These are phyloP conservation scores for Metrosideros polymorpha DNA, from an alignment of 441 rosid species.

Conservation along the genomic window DNA sequence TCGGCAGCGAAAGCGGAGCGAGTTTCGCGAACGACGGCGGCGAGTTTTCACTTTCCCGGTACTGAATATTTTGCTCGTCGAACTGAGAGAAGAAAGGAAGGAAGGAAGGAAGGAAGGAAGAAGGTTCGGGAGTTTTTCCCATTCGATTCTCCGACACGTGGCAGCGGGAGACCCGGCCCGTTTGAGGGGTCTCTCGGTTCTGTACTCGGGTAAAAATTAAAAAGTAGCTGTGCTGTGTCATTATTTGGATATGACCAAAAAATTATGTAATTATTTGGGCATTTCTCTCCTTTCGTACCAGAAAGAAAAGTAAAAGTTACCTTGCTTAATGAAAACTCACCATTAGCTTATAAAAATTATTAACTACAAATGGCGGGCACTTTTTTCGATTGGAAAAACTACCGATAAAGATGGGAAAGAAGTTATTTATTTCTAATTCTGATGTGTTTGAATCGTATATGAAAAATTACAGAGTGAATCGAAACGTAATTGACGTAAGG, in stretches of 20 bases:
- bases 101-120: background rate
- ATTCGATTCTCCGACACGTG: background rate
- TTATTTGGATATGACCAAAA: no score
- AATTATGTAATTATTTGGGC: no score
- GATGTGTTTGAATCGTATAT: background rate
- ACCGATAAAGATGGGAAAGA: background rate
- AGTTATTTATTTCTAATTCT: background rate
- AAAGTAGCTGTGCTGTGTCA: background rate
- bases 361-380: background rate
- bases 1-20: background rate
- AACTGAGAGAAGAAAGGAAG: no score
- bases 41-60: background rate
- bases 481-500: accelerated
- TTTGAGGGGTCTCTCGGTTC: background rate
- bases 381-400: background rate
- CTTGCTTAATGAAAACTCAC: background rate
- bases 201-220: background rate
- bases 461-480: background rate
- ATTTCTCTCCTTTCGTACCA: background rate
- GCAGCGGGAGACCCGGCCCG: background rate
- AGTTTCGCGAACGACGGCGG: background rate
- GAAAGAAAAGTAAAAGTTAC: background rate
- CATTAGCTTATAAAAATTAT: background rate
- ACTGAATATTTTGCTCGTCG: no score
- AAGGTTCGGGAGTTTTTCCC: background rate